phyloP scores from a whole-genome alignment of 139 green algal species.

The Mesostigma viride region DNA sequence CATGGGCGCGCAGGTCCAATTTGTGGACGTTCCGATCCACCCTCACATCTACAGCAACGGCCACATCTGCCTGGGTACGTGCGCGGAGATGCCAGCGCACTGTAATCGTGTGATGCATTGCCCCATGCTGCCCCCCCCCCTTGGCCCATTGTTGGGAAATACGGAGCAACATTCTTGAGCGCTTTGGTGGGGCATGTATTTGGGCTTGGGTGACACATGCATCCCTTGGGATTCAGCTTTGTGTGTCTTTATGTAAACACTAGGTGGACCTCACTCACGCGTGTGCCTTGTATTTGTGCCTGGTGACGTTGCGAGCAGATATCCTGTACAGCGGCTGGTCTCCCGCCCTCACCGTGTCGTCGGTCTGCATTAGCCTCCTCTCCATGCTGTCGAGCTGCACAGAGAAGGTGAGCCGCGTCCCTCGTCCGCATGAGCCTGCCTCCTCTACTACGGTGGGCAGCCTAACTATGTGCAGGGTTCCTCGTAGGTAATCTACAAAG shows the following conservation, averaged over 20 bases:
- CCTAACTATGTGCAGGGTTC: neutral
- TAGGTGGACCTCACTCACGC: too few relatives aligned
- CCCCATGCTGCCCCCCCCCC: too few relatives aligned
- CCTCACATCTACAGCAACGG: conserved; percentile 81
- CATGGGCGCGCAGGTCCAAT: conserved; percentile 51
- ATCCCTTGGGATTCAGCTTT: too few relatives aligned
- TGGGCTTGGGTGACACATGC: too few relatives aligned
- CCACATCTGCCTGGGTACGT: conserved; percentile 65
- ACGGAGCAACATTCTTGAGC: neutral
- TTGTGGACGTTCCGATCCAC: conserved; percentile 59
- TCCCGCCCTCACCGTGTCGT: conserved; percentile 72
- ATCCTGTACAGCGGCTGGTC: conserved; percentile 85
- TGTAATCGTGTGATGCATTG: too few relatives aligned
- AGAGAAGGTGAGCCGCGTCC: conserved; percentile 37
- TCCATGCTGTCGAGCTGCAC: conserved; percentile 79
- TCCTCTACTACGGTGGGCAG: neutral
- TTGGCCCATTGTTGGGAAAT: neutral
- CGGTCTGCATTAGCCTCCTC: conserved; percentile 43
- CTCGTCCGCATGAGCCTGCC: neutral
- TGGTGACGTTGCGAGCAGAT: too few relatives aligned
- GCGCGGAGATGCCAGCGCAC: too few relatives aligned
- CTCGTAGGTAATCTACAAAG: neutral
- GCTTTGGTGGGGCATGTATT: too few relatives aligned
- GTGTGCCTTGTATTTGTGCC: too few relatives aligned
- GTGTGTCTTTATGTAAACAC: too few relatives aligned